These are phyloP conservation scores for Trichoderma breve DNA, from an alignment of 2,329 filamentous ascomycete species.

Conservation along the genomic window DNA sequence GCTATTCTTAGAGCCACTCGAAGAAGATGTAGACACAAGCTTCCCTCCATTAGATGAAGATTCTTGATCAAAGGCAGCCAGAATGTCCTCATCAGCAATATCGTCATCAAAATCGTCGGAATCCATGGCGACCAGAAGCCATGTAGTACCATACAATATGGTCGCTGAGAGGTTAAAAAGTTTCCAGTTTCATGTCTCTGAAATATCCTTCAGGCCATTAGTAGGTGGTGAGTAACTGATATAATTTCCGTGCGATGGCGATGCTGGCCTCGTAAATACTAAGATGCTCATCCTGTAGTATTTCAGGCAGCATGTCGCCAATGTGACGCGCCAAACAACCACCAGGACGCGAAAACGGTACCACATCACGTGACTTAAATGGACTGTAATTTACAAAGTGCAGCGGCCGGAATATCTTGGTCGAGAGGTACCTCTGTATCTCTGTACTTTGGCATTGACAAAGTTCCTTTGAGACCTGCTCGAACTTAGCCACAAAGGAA, in stretches of 20 bases:
- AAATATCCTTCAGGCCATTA: neutral
- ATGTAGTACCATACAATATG: neutral
- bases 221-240: neutral
- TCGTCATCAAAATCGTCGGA: constrained; percentile 63
- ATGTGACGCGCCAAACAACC: constrained; percentile 19
- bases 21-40: constrained; percentile 3
- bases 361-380: constrained; percentile 30
- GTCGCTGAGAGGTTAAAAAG: neutral
- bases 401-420: neutral
- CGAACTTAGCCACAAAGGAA: neutral
- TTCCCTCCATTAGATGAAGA: constrained; percentile 32
- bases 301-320: neutral
- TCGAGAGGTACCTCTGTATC: neutral
- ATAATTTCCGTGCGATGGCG: neutral
- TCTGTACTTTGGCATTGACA: neutral
- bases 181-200: neutral
- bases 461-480: neutral
- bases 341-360: constrained; percentile 31
- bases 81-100: constrained; percentile 64
- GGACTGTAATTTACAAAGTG: neutral
- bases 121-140: constrained; percentile 41
- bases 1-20: neutral
- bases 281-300: neutral
- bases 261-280: neutral
- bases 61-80: constrained; percentile 57